These are phyloP conservation scores for Arctium minus DNA, from an alignment of 129 eudicot species.

Conservation along the genomic window DNA sequence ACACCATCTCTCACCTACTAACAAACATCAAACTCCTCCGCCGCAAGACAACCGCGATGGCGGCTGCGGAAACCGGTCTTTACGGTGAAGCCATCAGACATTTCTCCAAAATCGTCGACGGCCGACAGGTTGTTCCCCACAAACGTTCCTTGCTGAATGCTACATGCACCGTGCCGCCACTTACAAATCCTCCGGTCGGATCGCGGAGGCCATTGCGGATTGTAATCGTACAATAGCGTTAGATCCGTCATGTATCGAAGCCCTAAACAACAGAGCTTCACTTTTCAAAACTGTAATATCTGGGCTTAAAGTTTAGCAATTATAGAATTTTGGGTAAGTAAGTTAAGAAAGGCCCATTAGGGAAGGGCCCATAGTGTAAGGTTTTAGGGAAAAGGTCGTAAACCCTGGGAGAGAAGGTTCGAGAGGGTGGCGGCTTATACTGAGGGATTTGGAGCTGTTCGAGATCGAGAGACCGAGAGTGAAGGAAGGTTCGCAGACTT, in stretches of 20 bases:
- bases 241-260: constrained; percentile 63
- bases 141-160: constrained; percentile 73
- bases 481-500: too few relatives aligned
- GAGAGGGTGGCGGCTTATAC: too few relatives aligned
- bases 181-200: constrained; percentile 49
- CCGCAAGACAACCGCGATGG: constrained; percentile 78
- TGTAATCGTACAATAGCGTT: constrained; percentile 73
- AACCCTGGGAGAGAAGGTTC: too few relatives aligned
- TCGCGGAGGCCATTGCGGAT: constrained; percentile 78
- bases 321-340: too few relatives aligned
- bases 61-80: constrained; percentile 85
- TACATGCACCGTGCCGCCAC: constrained; percentile 73
- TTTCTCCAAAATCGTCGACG: constrained; percentile 79
- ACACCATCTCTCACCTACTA: constrained; percentile 53
- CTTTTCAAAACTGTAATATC: too few relatives aligned
- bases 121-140: constrained; percentile 77
- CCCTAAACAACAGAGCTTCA: constrained; percentile 55
- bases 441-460: too few relatives aligned
- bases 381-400: too few relatives aligned
- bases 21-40: constrained; percentile 85
- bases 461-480: too few relatives aligned
- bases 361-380: too few relatives aligned
- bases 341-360: too few relatives aligned
- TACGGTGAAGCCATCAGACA: constrained; percentile 77
- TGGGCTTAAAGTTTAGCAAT: too few relatives aligned